phyloP scores from a whole-genome alignment of 192 early-diverging fungal genomes.

The Coemansia sp. region DNA sequence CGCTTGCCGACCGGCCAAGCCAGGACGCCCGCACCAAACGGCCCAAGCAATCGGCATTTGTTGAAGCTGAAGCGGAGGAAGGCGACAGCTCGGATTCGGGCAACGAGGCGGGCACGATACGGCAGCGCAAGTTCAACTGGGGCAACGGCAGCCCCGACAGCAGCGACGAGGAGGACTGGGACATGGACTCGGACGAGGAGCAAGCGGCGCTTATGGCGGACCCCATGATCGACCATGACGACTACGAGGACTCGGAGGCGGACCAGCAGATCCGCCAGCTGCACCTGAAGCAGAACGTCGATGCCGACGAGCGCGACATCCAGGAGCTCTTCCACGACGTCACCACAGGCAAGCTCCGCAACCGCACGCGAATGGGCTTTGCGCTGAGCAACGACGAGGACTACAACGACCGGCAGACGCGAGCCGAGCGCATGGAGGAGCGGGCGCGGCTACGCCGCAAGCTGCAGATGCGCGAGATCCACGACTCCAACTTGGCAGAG shows the following conservation, averaged over 20 bases:
- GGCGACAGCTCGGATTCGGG: constrained; percentile 43
- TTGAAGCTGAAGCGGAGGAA: constrained; percentile 52
- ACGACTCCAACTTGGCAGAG: constrained; percentile 34
- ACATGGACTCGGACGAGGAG: constrained; percentile 46
- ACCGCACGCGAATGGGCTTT: constrained; percentile 9
- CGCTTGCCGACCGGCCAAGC: not conserved
- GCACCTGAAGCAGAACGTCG: constrained; percentile 35
- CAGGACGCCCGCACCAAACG: constrained; percentile 1
- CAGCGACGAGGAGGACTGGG: constrained; percentile 28
- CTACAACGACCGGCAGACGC: constrained; percentile 41
- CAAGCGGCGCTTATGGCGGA: constrained; percentile 33
- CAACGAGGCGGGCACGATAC: constrained; percentile 5
- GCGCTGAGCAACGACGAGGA: constrained; percentile 37
- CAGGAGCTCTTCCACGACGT: constrained; percentile 43
- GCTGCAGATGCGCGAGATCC: constrained; percentile 36
- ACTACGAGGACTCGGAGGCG: constrained; percentile 13
- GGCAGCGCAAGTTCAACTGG: constrained; percentile 41
- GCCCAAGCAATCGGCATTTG: constrained; percentile 38
- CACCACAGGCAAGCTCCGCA: constrained; percentile 20
- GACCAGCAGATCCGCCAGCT: constrained; percentile 39
- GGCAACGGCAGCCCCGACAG: constrained; percentile 10
- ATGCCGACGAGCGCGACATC: constrained; percentile 37
- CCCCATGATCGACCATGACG: constrained; percentile 45
- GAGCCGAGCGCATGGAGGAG: constrained; percentile 50
- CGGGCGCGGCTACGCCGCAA: constrained; percentile 13